Evolutionary conservation across 495 filamentous ascomycete genomes (phyloP).

Genomic region (Penicillium pulvis): DNA sequence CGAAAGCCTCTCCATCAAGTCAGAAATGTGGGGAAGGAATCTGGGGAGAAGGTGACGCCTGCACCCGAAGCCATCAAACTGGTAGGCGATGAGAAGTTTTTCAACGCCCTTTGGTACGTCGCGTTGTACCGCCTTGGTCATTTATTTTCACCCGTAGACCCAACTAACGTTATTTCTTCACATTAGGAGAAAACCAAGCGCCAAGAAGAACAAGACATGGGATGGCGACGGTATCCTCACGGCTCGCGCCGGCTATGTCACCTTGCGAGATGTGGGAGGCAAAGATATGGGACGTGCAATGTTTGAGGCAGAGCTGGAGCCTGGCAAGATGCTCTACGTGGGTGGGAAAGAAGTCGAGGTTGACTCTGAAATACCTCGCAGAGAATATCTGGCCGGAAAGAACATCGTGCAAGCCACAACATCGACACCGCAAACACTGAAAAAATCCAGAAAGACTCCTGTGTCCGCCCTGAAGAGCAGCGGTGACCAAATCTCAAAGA

Average conservation of each 20-base stretch:
- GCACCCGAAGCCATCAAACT: constrained; percentile 7
- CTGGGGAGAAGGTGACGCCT: constrained; percentile 8
- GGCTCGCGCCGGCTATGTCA: constrained; percentile 58
- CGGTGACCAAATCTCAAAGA: constrained; percentile 7
- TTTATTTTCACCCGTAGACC: background rate
- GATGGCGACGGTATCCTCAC: constrained; percentile 78
- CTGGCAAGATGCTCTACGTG: constrained; percentile 64
- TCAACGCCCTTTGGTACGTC: constrained; percentile 66
- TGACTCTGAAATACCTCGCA: constrained; percentile 62
- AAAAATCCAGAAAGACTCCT: constrained; percentile 24
- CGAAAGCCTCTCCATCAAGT: constrained; percentile 39
- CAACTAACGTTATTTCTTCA: background rate
- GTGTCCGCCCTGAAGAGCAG: constrained; percentile 23
- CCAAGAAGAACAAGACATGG: constrained; percentile 86
- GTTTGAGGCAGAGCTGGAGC: constrained; percentile 56
- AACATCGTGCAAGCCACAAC: constrained; percentile 44
- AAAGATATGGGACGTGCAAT: constrained; percentile 65
- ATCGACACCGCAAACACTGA: constrained; percentile 16
- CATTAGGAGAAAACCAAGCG: constrained; percentile 69
- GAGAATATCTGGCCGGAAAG: constrained; percentile 63
- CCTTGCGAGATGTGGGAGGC: constrained; percentile 65
- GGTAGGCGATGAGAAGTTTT: constrained; percentile 53
- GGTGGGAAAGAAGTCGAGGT: constrained; percentile 76
- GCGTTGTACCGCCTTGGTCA: background rate
- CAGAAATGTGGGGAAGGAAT: constrained; percentile 26